Conservation (phyloP, 306 rosid genomes). For the Astragalus glycyphyllos region DNA sequence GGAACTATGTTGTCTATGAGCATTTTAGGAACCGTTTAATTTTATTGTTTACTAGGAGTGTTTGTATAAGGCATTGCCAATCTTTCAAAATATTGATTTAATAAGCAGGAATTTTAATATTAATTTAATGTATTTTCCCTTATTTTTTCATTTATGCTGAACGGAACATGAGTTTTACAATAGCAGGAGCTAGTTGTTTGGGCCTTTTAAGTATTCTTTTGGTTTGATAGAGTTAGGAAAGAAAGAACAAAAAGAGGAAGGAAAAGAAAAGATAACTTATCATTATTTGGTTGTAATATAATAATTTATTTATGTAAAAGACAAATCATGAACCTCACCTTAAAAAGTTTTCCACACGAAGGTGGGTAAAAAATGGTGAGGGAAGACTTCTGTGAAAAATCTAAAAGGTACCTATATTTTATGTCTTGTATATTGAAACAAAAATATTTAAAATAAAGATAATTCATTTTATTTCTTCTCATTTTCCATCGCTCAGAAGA, state of each 20-base stretch:
- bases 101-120: slow-evolving; percentile 2
- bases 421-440: too few relatives aligned
- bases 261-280: neutral
- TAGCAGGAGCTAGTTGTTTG: neutral
- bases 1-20: slow-evolving; percentile 6
- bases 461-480: neutral
- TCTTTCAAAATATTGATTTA: slow-evolving; percentile 17
- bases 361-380: neutral
- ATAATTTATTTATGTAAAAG: too few relatives aligned
- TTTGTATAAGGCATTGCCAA: slow-evolving; percentile 42
- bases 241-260: neutral
- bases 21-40: slow-evolving; percentile 26
- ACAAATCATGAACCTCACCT: neutral
- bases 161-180: neutral
- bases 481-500: too few relatives aligned
- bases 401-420: neutral
- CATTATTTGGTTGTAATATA: too few relatives aligned
- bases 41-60: slow-evolving; percentile 23
- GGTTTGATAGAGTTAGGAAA: neutral
- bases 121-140: neutral
- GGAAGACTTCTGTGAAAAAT: neutral
- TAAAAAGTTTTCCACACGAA: neutral
- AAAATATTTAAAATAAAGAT: too few relatives aligned
- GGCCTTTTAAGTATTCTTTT: neutral
- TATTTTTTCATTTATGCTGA: slow-evolving; percentile 19